Base-by-base conservation (phyloP, 140 eudicot species). In the Bidens hawaiensis region DNA sequence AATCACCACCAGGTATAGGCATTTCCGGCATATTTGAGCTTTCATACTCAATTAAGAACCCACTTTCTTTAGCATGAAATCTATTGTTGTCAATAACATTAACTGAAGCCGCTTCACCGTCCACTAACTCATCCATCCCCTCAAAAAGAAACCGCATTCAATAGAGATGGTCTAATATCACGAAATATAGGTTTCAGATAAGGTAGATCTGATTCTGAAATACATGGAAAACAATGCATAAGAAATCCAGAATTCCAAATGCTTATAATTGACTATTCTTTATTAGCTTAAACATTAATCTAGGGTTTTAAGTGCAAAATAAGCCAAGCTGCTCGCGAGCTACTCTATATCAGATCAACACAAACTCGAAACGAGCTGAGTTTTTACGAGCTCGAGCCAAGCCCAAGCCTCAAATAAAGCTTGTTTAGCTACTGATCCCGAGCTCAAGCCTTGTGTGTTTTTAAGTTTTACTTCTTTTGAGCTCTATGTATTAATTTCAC, bases 121-220 rank as follows among this genome's bases (percentile, higher is more conserved):
- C 85, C 64, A 73, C 66, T 45, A 69, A 69, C 14, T 77, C 84
- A 61, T 90, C 94, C 97, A 94, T 94, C n/a, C 26, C 40, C 52
- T 24, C 67, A 16, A 43, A 34, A 40, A 27, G 14, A 61, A 52
- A 55, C 78, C 48, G 67, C 79, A 74, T 73, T 57, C 72, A 69
- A 53, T 58, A 31, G 9, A 25, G 24, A 49, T 26, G 25, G 58
- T 8, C 48, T 21, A 31, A 21, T 55, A 23, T 72, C 64, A 63
- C 15, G 14, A 70, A 49, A 61, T 36, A 58, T 34, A 49, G 27
- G 41, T 42, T 52, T 53, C 36, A 52, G 9, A 71, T 63, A 5
- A 41, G 11, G 8, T n/a, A n/a, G 12, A 8, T 1, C 3, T 40
- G 30, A 64, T 36, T 74, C 74, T 74, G 52, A 18, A 28, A 19